Evolutionary conservation across 1,284 basidiomycete genomes (phyloP), one percentile per base, ranked within the genome.

Genomic region (Melampsora americana): DNA sequence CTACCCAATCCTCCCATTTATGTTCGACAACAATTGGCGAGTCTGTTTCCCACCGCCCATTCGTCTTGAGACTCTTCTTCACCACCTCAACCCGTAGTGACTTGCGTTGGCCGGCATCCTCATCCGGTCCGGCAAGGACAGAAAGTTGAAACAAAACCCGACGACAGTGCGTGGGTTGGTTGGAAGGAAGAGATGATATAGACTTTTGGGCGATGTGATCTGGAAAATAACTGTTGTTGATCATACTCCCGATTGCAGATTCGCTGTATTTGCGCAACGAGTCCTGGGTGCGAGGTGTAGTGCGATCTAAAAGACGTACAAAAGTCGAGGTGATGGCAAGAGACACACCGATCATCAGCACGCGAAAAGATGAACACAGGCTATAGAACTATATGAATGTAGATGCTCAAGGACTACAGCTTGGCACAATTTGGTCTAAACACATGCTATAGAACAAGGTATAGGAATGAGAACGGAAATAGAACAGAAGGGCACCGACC

Each of bases 1-100:
- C 70, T 1, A 72, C 44, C 70, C 70, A 72, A 26, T 72, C 70
- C 26, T 65, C 70, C 70, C 70, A 72, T 48, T 35, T 72, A 39
- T 65, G 44, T 35, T 56, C 44, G 20, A 72, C 28, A 66, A 42
- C 53, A 32, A 64, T 64, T 11, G 70, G 70, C 32, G 53, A 64
- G 16, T 72, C 70, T 56, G 53, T 46, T 1, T 42, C 70, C 70
- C 70, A 72, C 26, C 70, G 70, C 30, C 70, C 70, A 62, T 72
- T 61, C 61, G 53, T 66, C 39, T 61, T 48, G 0, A 72, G 61
- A 56, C 70, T 72, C 44, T 64, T 62, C 62, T 72, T 72, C 44
- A 46, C 50, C 26, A 72, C 70, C 50, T 72, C 28, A 26, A 72
- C 70, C 16, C 42, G 46, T 23, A 66, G 32, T 23, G 46, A 32